Percentiles rank a stretch among this genome's conserved stretches.
Conservation (phyloP, 371 early-diverging fungal species). For the Sporodiniella umbellata region DNA sequence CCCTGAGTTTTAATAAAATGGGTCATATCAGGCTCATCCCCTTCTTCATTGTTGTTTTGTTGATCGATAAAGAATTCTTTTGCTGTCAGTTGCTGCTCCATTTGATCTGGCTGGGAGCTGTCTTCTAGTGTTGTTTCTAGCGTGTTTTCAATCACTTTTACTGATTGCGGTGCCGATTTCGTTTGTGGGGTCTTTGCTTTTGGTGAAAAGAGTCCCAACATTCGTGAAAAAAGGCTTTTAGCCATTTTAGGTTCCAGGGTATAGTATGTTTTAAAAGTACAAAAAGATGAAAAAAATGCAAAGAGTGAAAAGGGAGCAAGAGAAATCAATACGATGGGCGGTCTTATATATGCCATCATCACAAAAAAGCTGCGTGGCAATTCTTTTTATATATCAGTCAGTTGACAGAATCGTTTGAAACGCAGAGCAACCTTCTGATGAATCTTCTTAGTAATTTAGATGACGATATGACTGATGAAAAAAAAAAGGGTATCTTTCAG, state of each 20-base stretch:
- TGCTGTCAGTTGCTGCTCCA: neutral
- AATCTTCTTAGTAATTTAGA: neutral
- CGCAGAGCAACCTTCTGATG: neutral
- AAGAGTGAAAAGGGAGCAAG: neutral
- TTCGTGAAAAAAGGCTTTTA: neutral
- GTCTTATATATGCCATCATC: neutral
- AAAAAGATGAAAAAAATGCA: neutral
- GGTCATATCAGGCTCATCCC: conserved; percentile 6
- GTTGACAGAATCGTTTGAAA: neutral
- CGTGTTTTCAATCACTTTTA: neutral
- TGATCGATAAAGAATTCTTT: neutral
- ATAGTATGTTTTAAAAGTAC: neutral
- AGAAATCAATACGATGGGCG: neutral
- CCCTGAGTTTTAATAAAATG: conserved; percentile 4
- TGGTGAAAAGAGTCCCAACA: neutral
- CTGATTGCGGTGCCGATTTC: neutral
- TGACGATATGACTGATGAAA: neutral
- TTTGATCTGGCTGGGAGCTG: neutral
- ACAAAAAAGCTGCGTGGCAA: neutral
- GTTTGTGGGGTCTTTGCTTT: neutral
- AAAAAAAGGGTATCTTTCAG: no score
- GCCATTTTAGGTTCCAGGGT: neutral
- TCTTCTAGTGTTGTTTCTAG: neutral
- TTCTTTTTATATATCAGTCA: neutral
- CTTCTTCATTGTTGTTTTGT: neutral